These are phyloP conservation scores for Lumnitzera racemosa DNA, from an alignment of 345 rosid genomes.

Conservation along the genomic window DNA sequence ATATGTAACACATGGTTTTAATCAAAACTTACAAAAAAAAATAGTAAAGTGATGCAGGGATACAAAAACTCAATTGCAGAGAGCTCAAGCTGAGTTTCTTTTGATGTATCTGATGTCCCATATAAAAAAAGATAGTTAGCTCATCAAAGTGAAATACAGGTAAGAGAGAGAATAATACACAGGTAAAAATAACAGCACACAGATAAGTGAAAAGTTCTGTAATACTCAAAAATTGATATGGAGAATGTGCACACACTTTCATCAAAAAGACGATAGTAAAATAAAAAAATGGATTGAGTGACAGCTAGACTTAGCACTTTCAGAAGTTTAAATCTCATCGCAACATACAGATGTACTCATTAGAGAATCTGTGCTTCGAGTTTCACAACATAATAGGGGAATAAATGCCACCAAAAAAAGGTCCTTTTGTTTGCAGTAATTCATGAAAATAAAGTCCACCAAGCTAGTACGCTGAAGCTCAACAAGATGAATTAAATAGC, in stretches of 20 bases:
- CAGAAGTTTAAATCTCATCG: not conserved
- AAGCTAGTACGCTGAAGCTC: too few species aligned
- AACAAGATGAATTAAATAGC: constrained; percentile 6
- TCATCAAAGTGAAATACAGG: constrained; percentile 5
- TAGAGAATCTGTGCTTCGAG: constrained; percentile 8
- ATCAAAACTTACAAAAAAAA: constrained; percentile 48
- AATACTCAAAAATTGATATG: too few species aligned
- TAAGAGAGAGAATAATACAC: not conserved
- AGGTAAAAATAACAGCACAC: not conserved
- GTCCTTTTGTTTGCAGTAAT: too few species aligned
- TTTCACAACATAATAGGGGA: not conserved
- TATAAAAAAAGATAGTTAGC: constrained; percentile 51
- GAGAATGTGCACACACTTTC: too few species aligned
- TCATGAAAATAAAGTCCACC: too few species aligned
- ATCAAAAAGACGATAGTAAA: too few species aligned
- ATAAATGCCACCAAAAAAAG: too few species aligned
- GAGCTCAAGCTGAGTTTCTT: constrained; percentile 75
- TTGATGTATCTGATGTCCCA: constrained; percentile 50
- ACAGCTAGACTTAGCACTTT: not conserved
- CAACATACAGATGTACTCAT: constrained; percentile 5
- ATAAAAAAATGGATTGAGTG: too few species aligned
- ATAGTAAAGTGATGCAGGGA: constrained; percentile 49
- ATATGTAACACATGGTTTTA: constrained; percentile 7
- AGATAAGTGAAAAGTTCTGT: not conserved
- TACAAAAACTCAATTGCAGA: constrained; percentile 59